Evolutionary conservation across 2,329 filamentous ascomycete genomes (phyloP).

Genomic region (Cordyceps farinosa): DNA sequence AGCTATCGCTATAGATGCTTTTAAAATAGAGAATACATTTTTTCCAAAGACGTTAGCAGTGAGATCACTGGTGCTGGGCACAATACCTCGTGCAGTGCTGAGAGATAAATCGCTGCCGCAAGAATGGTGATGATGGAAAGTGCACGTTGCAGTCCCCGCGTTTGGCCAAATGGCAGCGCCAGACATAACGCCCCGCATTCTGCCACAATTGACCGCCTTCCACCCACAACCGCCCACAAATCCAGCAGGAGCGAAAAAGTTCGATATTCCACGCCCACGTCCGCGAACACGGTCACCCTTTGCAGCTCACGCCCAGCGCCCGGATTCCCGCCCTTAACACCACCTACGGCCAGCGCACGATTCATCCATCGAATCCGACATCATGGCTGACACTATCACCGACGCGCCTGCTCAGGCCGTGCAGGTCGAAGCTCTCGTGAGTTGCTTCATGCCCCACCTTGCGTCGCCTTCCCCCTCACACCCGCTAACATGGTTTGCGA

Average conservation of each 20-base stretch:
- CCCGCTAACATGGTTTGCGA: conserved; percentile 18
- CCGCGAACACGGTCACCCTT: conserved; percentile 23
- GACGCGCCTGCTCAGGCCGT: conserved; percentile 77
- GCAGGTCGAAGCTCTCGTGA: conserved; percentile 90
- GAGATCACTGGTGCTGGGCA: conserved; percentile 14
- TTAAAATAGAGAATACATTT: conserved; percentile 18
- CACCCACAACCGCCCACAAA: conserved; percentile 45
- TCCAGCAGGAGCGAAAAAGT: conserved; percentile 36
- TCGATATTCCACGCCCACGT: conserved; percentile 35
- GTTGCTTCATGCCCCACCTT: conserved; percentile 41
- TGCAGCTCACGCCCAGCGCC: conserved; percentile 26
- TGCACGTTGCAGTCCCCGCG: conserved; percentile 1
- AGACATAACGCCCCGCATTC: conserved; percentile 24
- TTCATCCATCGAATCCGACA: conserved; percentile 31
- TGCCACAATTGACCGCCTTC: conserved; percentile 37
- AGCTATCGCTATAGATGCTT: conserved; percentile 19
- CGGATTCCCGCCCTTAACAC: conserved; percentile 25
- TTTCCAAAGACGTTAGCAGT: conserved; percentile 15
- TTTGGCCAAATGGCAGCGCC: background rate
- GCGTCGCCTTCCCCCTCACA: conserved; percentile 24
- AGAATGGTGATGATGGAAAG: conserved; percentile 12
- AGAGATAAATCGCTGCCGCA: background rate
- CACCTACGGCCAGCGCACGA: conserved; percentile 24
- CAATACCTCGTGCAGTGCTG: conserved; percentile 17
- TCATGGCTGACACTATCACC: conserved; percentile 59